Conservation (phyloP, 2,329 filamentous ascomycete genomes). For the Monilinia aucupariae region DNA sequence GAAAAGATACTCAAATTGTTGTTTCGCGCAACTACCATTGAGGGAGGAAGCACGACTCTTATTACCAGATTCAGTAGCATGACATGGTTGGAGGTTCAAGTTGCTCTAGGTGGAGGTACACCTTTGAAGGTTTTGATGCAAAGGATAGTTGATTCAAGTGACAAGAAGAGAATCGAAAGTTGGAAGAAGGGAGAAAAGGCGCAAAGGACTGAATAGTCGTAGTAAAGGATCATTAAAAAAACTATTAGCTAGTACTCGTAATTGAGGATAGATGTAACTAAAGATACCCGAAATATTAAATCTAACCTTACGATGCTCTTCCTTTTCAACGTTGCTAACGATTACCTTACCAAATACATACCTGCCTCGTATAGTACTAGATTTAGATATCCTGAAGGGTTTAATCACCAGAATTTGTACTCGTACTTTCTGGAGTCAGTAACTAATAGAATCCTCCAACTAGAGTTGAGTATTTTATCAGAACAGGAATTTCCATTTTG, state of each 20-base stretch:
- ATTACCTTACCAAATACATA: neutral
- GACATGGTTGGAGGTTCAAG: conserved; percentile 65
- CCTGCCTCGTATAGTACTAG: too few species aligned
- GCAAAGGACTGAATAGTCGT: conserved; percentile 29
- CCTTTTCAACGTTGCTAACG: neutral
- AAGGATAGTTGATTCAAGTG: conserved; percentile 59
- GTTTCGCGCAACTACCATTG: conserved; percentile 60
- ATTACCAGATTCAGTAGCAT: conserved; percentile 70
- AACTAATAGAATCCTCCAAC: too few species aligned
- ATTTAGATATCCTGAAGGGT: too few species aligned
- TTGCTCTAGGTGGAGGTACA: conserved; percentile 43
- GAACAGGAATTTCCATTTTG: too few species aligned
- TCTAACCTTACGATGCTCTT: neutral
- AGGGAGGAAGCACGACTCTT: conserved; percentile 72
- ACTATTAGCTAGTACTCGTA: conserved; percentile 27
- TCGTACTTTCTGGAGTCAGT: too few species aligned
- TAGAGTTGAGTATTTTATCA: too few species aligned
- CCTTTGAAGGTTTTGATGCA: conserved; percentile 51
- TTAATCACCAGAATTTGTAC: too few species aligned
- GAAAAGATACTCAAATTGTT: conserved; percentile 57
- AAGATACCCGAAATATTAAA: conserved; percentile 25
- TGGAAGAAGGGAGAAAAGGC: conserved; percentile 52
- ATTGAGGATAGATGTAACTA: conserved; percentile 16
- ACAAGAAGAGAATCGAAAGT: conserved; percentile 55
- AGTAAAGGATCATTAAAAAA: neutral